Evolutionary conservation across 2,329 filamentous ascomycete species (phyloP), one percentile per base, ranked within the genome.

Genomic region (Xylariaceae sp.): DNA sequence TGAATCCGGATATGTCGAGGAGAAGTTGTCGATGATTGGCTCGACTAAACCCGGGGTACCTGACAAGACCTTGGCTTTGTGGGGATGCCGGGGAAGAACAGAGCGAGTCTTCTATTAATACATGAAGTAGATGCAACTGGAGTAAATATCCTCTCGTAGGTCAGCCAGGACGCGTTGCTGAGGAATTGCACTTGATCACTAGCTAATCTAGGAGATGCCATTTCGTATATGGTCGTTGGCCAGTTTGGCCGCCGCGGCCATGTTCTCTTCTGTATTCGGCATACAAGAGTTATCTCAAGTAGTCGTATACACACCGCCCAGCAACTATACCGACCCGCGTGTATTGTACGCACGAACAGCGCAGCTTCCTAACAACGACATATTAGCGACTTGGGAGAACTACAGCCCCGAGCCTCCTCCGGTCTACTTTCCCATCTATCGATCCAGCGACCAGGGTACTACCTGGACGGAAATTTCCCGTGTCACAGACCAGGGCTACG

Each of bases 391-490:
- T 0, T 82, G 80, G 79, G 80, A 82, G 63, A 82, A 82, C 71
- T 82, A 83, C 71, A 79, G 77, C 18, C 79, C 79, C 6, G 77
- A 86, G 63, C 82, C 81, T 16, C 83, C 82, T 1, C 66, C 74
- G 1, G 81, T 83, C 10, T 76, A 74, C 70, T 86, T 84, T 66
- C 84, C 81, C 52, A 79, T 84, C 61, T 82, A 75, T 65, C 71
- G 75, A 59, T 83, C 79, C 40, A 72, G 66, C n/a, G 82, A 87
- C 65, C 72, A 76, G 37, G 84, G 84, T 12, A 66, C 75, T 50
- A 85, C 81, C 1, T 91, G 88, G 88, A 76, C 77, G 16, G 81
- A 88, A 67, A 75, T 89, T 48, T 84, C 85, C 3, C 78, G 79
- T 16, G 83, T 90, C 9, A 75, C 82, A 14, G 88, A 91, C 67